phyloP scores from a whole-genome alignment of 2,329 filamentous ascomycete genomes.

The Fusarium mundagurra region DNA sequence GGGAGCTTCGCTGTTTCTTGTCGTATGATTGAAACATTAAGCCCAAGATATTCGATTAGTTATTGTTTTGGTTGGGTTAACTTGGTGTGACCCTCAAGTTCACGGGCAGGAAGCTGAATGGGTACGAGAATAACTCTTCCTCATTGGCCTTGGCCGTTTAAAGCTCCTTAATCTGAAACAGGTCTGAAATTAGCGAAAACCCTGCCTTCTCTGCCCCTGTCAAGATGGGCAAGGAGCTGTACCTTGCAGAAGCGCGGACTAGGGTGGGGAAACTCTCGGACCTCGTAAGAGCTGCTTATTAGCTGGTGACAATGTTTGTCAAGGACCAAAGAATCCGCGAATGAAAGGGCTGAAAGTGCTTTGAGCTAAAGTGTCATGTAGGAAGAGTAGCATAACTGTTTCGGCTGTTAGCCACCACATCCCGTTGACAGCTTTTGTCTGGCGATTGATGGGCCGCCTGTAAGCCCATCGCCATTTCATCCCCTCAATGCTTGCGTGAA shows the following conservation, averaged over 20 bases:
- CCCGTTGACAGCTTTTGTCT: neutral
- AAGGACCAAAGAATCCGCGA: neutral
- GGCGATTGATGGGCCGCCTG: neutral
- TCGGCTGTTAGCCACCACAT: slow-evolving; percentile 6
- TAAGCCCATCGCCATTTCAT: slow-evolving; percentile 2
- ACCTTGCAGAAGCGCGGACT: slow-evolving; percentile 32
- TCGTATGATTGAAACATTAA: slow-evolving; percentile 5
- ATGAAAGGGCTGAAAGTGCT: neutral
- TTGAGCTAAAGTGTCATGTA: neutral
- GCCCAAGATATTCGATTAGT: neutral
- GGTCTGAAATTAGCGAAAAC: slow-evolving; percentile 25
- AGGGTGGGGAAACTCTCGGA: slow-evolving; percentile 7
- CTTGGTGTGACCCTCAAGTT: neutral
- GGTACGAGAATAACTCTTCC: neutral
- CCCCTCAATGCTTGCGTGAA: neutral
- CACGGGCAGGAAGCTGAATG: slow-evolving; percentile 6
- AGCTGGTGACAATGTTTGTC: neutral
- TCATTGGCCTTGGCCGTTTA: slow-evolving; percentile 25
- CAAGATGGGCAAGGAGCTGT: slow-evolving; percentile 26
- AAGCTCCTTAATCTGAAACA: slow-evolving; percentile 30
- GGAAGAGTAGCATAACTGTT: neutral
- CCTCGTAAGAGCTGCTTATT: neutral
- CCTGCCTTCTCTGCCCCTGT: slow-evolving; percentile 9
- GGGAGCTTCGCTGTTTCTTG: slow-evolving; percentile 6
- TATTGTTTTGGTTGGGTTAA: neutral